These are phyloP conservation scores for Medicago arabica DNA, from an alignment of 306 rosid species.

Conservation along the genomic window DNA sequence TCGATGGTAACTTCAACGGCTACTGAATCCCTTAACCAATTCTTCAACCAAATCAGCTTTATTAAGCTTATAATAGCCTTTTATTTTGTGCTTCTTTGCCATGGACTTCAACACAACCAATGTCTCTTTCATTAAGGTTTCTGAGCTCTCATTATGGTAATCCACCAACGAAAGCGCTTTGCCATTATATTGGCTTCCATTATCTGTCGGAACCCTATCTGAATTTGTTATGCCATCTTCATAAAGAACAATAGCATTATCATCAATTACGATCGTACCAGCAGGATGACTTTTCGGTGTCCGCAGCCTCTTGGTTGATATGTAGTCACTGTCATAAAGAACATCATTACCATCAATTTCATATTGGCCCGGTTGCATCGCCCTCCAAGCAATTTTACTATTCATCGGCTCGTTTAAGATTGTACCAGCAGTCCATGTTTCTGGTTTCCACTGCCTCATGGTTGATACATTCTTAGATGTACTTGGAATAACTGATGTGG, in stretches of 20 bases:
- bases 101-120: conserved; percentile 44
- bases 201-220: conserved; percentile 22
- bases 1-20: conserved; percentile 35
- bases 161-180: too few species aligned
- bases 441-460: conserved; percentile 51
- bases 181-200: conserved; percentile 20
- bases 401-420: conserved; percentile 28
- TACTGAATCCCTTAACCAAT: conserved; percentile 29
- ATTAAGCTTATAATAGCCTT: conserved; percentile 32
- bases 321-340: conserved; percentile 23
- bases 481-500: conserved; percentile 35
- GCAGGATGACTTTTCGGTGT: conserved; percentile 39
- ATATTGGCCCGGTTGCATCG: conserved; percentile 18
- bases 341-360: not conserved
- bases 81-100: conserved; percentile 48
- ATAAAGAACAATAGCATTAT: conserved; percentile 44
- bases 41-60: conserved; percentile 48
- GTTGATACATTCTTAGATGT: conserved; percentile 33
- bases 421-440: not conserved
- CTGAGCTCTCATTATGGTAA: not conserved
- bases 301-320: conserved; percentile 49
- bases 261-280: conserved; percentile 37
- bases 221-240: conserved; percentile 41
- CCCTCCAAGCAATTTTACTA: conserved; percentile 34
- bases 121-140: conserved; percentile 29